Base-by-base conservation (phyloP, 2,329 filamentous ascomycete genomes). In the Dendrostoma leiphaemia region DNA sequence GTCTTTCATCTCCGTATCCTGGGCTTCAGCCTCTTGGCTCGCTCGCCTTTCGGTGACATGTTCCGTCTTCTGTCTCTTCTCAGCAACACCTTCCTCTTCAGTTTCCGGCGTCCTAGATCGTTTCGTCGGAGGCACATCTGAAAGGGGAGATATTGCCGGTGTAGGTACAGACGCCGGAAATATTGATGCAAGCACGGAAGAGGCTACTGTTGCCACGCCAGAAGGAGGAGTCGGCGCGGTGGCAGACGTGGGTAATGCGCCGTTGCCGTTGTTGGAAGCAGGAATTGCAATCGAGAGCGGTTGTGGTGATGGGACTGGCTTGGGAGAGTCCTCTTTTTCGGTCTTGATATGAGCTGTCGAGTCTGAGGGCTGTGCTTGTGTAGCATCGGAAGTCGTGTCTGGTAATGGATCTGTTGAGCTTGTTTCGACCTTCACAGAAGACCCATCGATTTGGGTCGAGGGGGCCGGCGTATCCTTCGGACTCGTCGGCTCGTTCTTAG, bases 1-100 rank as follows among this genome's bases (percentile, higher is more conserved):
- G 6, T 59, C 63, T 26, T 45, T 57, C n/a, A n/a, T n/a, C n/a
- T n/a, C n/a, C n/a, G n/a, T n/a, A 12, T 45, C 59, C 19, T 50
- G 41, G 26, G 23, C 15, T 13, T 46, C 47, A 19, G 24, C 17
- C n/a, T 21, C 12, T 13, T 43, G 17, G 17, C 35, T 28, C 26
- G 44, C 17, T 35, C 37, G 37, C 5, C 45, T 31, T 8, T 53
- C 53, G 15, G 38, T 17, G 26, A 45, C 19, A 24, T 59, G 53
- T 10, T 56, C 53, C 29, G 26, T 38, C 53, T 59, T 59, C 21
- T 53, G 56, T 48, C 54, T 53, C 32, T 59, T 59, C 32, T 54
- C 53, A 13, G 38, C 50, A 35, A 23, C 21, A 12, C 32, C 19
- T 32, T 51, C 56, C 19, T 53, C 41, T 26, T 15, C 37, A 12